Evolutionary conservation across 345 rosid species (phyloP), one percentile per base, ranked within the genome.

Genomic region (Melastoma malabathricum): DNA sequence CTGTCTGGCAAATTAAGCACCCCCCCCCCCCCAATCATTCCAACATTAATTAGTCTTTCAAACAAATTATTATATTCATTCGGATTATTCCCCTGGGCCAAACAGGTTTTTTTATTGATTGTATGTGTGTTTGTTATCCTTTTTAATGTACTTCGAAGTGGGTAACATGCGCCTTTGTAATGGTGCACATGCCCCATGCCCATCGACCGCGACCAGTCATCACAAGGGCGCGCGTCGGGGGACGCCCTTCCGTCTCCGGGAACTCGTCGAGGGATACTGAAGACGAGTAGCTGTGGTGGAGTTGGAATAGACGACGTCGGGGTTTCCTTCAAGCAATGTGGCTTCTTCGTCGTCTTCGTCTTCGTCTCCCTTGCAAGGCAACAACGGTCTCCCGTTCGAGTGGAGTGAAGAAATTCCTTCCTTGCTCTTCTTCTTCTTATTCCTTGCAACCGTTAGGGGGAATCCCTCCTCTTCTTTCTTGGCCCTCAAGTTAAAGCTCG

Each of bases 151-250:
- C 25, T 2, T 22, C 25, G 25, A 22, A 22, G 4, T 22, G 25
- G 25, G 25, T 22, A 22, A 22, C 25, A 22, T 22, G 25, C 25
- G 25, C 25, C 25, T 22, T n/a, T 22, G 25, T 22, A 22, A 1
- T 22, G 2, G 25, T 48, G 51, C 38, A 18, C 14, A 23, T 19
- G 15, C 13, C 19, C 10, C 13, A 15, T 15, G 10, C 8, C 10
- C 5, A 3, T 46, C 20, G 13, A 4, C 0, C 62, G n/a, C n/a
- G n/a, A n/a, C n/a, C n/a, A n/a, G n/a, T n/a, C 55, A 61, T 48
- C 59, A 60, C 50, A 68, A 73, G 19, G 78, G 72, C 15, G 78
- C 78, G 53, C 78, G 64, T 15, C 60, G 74, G 13, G 78, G 78
- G 39, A 69, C 60, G 57, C 78, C 78, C 55, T 73, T 69, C 52